These are phyloP conservation scores for Recurvomyces mirabilis DNA, from an alignment of 495 filamentous ascomycete genomes.

Conservation along the genomic window DNA sequence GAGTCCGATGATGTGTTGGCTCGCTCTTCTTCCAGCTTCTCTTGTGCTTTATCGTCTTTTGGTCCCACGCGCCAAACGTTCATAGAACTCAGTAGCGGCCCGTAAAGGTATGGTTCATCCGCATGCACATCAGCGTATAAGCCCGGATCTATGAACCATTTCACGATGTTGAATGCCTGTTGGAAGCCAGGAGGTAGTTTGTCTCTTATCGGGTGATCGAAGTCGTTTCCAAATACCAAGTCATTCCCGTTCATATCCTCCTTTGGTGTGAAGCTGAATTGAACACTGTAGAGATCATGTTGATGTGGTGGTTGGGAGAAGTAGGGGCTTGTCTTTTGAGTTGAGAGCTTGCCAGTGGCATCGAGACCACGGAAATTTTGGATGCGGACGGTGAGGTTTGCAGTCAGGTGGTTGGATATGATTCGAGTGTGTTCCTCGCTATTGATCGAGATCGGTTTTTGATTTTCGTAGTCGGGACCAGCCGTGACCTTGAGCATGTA, in stretches of 20 bases:
- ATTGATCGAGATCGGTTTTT: slow-evolving; percentile 66
- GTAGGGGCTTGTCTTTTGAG: slow-evolving; percentile 48
- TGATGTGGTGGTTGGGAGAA: slow-evolving; percentile 59
- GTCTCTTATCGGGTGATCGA: slow-evolving; percentile 75
- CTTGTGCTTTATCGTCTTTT: slow-evolving; percentile 26
- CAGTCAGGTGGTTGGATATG: slow-evolving; percentile 43
- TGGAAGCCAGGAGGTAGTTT: slow-evolving; percentile 77
- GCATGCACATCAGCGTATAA: slow-evolving; percentile 81
- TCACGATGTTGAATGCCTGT: slow-evolving; percentile 67
- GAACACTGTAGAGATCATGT: slow-evolving; percentile 70
- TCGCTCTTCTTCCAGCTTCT: slow-evolving; percentile 12
- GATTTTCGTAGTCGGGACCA: slow-evolving; percentile 57
- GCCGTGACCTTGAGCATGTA: slow-evolving; percentile 63
- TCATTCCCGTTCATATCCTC: slow-evolving; percentile 53
- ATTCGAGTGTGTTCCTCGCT: slow-evolving; percentile 44
- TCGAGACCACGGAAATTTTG: slow-evolving; percentile 44
- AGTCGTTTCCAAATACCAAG: slow-evolving; percentile 86
- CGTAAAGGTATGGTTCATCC: slow-evolving; percentile 74
- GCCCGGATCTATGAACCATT: slow-evolving; percentile 77
- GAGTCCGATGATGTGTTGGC: background rate
- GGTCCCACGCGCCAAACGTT: slow-evolving; percentile 56
- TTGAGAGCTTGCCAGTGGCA: slow-evolving; percentile 21
- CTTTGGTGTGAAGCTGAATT: slow-evolving; percentile 62
- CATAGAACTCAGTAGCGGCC: slow-evolving; percentile 59
- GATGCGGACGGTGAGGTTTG: slow-evolving; percentile 58